phyloP scores from a whole-genome alignment of 331 rosid genomes.

The Cydonia oblonga region DNA sequence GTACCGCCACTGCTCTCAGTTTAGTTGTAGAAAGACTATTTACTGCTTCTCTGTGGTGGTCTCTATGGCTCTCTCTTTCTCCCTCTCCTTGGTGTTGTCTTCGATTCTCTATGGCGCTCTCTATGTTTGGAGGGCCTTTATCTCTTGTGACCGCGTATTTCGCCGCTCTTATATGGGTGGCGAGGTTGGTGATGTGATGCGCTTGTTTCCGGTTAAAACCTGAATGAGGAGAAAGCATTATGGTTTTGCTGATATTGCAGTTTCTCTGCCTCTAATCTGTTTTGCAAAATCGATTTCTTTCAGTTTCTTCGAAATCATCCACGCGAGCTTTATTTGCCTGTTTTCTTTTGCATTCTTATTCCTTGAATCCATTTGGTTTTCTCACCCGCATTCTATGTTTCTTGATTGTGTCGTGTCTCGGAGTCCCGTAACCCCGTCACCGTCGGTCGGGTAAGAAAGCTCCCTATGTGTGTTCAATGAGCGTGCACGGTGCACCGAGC shows the following conservation, averaged over 20 bases:
- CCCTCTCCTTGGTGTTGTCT: neutral
- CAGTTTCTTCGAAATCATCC: neutral
- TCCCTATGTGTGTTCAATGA: too few relatives aligned
- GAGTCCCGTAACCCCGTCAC: too few relatives aligned
- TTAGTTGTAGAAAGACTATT: constrained; percentile 47
- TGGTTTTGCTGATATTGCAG: neutral
- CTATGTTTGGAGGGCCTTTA: neutral
- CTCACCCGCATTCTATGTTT: neutral
- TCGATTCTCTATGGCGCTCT: neutral
- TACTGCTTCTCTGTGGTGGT: constrained; percentile 14
- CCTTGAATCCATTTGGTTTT: neutral
- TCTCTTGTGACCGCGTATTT: too few relatives aligned
- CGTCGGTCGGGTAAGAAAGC: too few relatives aligned
- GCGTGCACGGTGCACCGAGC: too few relatives aligned
- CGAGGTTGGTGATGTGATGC: neutral
- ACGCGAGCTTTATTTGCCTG: neutral
- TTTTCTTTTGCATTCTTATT: neutral
- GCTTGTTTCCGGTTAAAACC: neutral
- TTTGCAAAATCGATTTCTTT: neutral
- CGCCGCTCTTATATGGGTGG: neutral
- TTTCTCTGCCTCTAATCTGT: neutral
- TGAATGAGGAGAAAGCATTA: neutral
- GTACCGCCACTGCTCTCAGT: constrained; percentile 34
- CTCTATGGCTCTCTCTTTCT: constrained; percentile 15
- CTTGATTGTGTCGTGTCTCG: neutral